Base-by-base conservation (phyloP, 208 protist genomes). In the Leishmania turanica region DNA sequence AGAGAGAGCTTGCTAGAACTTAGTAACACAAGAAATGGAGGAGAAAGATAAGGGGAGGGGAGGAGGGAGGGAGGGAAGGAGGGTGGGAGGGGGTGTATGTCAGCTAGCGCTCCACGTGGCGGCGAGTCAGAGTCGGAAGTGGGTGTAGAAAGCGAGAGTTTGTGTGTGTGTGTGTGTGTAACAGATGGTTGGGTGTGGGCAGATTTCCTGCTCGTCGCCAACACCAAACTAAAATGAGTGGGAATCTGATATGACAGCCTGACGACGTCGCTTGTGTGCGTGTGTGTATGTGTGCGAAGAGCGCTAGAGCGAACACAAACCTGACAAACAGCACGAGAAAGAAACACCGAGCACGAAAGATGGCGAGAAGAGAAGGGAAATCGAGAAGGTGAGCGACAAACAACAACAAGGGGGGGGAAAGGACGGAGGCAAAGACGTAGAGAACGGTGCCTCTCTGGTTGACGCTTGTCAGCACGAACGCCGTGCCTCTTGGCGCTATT, bases 291-390 rank as follows among this genome's bases (percentile, higher is more conserved):
- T 49, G 56, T 24, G 66, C 49, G 45, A 45, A 75, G 13, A 66
- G 21, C 21, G 51, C 34, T 37, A 49, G 51, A 56, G 70, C 40
- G 15, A 76, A 58, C 70, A 56, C 19, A 51, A 78, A 56, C 21
- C 19, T 58, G 45, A 62, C 64, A 65, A 58, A 62, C 64, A 45
- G 27, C 31, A 37, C 60, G 78, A 13, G 74, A 51, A 75, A 83
- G 45, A 54, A 60, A 79, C 27, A 72, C 7, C 40, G 31, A 68
- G 31, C 77, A 65, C 9, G 71, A 54, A 79, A 81, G 75, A 77
- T 79, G 79, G 68, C 45, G 72, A 74, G 71, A 78, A 65, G 80
- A 42, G 70, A 75, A 64, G 42, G 51, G 24, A 17, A 49, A 75
- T 64, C 0, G 66, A 71, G 79, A 66, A 74, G 77, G 42, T 6